phyloP scores from a whole-genome alignment of 371 early-diverging fungal genomes.

The Dinochytrium kinnereticum region DNA sequence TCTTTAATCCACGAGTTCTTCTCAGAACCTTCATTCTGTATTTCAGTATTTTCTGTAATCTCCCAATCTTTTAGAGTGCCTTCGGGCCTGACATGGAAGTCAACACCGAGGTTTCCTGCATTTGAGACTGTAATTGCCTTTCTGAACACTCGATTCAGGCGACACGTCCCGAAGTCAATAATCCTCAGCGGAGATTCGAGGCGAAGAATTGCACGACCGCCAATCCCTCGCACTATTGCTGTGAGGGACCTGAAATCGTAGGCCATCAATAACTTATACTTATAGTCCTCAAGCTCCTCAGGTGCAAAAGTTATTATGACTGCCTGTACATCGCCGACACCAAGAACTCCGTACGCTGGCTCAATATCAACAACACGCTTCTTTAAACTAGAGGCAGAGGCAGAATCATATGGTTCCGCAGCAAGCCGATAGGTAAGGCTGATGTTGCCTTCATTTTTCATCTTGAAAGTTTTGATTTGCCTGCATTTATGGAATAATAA shows the following conservation, averaged over 20 bases:
- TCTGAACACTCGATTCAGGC: conserved; percentile 47
- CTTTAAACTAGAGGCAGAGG: conserved; percentile 9
- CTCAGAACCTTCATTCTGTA: background rate
- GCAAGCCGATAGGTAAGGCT: conserved; percentile 43
- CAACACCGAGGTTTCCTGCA: conserved; percentile 57
- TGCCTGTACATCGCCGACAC: conserved; percentile 46
- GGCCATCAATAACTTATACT: conserved; percentile 42
- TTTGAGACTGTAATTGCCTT: conserved; percentile 54
- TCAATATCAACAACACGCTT: conserved; percentile 37
- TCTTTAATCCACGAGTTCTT: conserved; percentile 43
- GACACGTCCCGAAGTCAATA: conserved; percentile 60
- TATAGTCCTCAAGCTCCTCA: conserved; percentile 47
- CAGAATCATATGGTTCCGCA: conserved; percentile 25
- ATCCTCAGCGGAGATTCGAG: conserved; percentile 46
- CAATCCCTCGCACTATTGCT: conserved; percentile 48
- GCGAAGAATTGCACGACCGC: conserved; percentile 52
- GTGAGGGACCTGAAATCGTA: conserved; percentile 54
- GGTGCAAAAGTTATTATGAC: conserved; percentile 52
- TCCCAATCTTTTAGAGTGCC: conserved; percentile 48
- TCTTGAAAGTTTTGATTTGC: conserved; percentile 45
- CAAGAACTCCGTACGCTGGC: conserved; percentile 37
- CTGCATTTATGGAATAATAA: background rate
- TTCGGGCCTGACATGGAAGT: conserved; percentile 56
- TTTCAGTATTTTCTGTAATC: conserved; percentile 30
- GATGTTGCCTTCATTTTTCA: conserved; percentile 63